phyloP scores from a whole-genome alignment of 83 land plant species.

The Larix sibirica region DNA sequence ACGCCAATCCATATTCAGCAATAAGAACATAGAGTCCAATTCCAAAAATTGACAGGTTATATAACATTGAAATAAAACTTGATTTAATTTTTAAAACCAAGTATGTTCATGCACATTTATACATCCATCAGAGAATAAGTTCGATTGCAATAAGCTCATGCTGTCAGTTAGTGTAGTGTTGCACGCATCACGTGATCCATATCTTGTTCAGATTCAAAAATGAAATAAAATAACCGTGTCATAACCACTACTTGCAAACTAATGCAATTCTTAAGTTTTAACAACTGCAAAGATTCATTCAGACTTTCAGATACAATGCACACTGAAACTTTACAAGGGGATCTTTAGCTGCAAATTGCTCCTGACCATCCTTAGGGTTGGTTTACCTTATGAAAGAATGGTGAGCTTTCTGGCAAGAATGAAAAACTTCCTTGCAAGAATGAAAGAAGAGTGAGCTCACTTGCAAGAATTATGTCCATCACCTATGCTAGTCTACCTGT shows the following conservation, averaged over 20 bases:
- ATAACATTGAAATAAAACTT: too few species aligned
- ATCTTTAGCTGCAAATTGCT: neutral
- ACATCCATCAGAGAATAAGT: neutral
- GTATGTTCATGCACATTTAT: neutral
- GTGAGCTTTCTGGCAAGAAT: neutral
- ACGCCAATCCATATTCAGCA: neutral
- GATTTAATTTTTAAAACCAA: too few species aligned
- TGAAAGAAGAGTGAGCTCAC: neutral
- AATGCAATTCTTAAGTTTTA: neutral
- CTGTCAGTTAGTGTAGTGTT: neutral
- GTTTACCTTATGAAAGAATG: neutral
- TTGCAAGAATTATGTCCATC: too few species aligned
- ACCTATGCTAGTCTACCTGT: neutral
- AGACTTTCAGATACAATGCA: neutral
- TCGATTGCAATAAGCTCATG: neutral
- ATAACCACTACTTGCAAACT: neutral
- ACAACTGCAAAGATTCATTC: neutral
- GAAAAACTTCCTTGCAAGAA: neutral
- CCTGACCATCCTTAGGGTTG: neutral
- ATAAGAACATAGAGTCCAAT: neutral
- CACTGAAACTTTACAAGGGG: neutral
- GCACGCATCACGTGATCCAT: neutral
- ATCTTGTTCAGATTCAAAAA: neutral
- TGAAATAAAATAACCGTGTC: neutral
- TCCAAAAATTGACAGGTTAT: neutral